phyloP scores from a whole-genome alignment of 2,329 filamentous ascomycete genomes.

The Colletotrichum zoysiae region DNA sequence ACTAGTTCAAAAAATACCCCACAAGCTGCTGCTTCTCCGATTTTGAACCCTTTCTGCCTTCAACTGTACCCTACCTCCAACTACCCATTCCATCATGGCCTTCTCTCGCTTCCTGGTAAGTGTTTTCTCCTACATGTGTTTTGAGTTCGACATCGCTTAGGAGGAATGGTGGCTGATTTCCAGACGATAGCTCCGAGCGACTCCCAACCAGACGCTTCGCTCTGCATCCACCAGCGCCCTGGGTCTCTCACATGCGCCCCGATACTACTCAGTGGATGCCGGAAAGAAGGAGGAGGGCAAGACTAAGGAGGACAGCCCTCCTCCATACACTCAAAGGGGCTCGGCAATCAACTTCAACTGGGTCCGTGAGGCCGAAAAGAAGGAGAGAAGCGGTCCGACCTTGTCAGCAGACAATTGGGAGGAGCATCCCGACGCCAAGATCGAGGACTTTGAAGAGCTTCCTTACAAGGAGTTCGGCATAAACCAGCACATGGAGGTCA shows the following conservation, averaged over 20 bases:
- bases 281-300: slow-evolving; percentile 23
- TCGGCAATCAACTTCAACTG: slow-evolving; percentile 43
- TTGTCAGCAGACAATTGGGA: slow-evolving; percentile 55
- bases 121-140: not conserved
- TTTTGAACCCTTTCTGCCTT: slow-evolving; percentile 4
- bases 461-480: slow-evolving; percentile 78
- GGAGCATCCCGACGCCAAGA: slow-evolving; percentile 56
- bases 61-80: not conserved
- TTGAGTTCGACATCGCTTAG: not conserved
- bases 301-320: slow-evolving; percentile 10
- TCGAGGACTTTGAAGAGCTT: slow-evolving; percentile 59
- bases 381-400: slow-evolving; percentile 28
- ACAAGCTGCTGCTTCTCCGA: not conserved
- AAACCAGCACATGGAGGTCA: slow-evolving; percentile 97
- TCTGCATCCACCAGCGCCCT: not conserved
- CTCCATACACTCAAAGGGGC: slow-evolving; percentile 35
- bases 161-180: not conserved
- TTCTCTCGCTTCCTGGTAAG: slow-evolving; percentile 33
- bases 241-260: not conserved
- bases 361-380: slow-evolving; percentile 27
- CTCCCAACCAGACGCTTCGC: slow-evolving; percentile 1
- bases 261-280: slow-evolving; percentile 21
- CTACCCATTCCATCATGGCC: slow-evolving; percentile 10
- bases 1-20: not conserved
- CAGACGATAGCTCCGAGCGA: slow-evolving; percentile 12